Conservation (phyloP, 179 eudicot genomes). For the Spergularia azorica region DNA sequence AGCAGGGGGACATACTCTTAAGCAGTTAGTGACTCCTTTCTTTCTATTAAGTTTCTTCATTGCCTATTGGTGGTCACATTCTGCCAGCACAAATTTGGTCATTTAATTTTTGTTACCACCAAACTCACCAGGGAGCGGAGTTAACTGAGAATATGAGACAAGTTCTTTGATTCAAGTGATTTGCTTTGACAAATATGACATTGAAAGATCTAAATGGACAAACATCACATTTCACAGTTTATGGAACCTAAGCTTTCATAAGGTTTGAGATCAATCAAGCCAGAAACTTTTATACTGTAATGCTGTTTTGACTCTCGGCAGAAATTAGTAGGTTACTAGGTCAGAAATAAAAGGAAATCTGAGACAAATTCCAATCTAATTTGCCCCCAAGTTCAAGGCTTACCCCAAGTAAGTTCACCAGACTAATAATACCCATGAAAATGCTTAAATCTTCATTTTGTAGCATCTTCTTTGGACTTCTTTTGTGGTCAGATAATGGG, state of each 20-base stretch:
- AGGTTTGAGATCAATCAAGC: too few species aligned
- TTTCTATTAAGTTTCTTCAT: slow-evolving; percentile 1
- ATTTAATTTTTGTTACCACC: background rate
- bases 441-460: background rate
- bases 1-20: slow-evolving; percentile 11
- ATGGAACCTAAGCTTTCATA: too few species aligned
- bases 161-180: background rate
- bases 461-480: background rate
- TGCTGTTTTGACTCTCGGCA: too few species aligned
- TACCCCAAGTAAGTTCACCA: slow-evolving; percentile 8
- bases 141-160: background rate
- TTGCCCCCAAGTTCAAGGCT: background rate
- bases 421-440: background rate
- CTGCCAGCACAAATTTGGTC: background rate
- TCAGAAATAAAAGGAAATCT: too few species aligned
- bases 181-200: background rate
- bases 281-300: too few species aligned
- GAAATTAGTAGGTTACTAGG: too few species aligned
- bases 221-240: background rate
- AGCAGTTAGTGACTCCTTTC: background rate
- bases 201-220: background rate
- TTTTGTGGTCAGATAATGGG: slow-evolving; percentile 14
- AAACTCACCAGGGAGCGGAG: background rate
- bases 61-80: slow-evolving; percentile 8
- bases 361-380: too few species aligned